A percentile compares a stretch with the other conserved stretches of the same genome.
Evolutionary conservation across 805 yeast genomes (phyloP).

Genomic region (Ogataea haglerorum): DNA sequence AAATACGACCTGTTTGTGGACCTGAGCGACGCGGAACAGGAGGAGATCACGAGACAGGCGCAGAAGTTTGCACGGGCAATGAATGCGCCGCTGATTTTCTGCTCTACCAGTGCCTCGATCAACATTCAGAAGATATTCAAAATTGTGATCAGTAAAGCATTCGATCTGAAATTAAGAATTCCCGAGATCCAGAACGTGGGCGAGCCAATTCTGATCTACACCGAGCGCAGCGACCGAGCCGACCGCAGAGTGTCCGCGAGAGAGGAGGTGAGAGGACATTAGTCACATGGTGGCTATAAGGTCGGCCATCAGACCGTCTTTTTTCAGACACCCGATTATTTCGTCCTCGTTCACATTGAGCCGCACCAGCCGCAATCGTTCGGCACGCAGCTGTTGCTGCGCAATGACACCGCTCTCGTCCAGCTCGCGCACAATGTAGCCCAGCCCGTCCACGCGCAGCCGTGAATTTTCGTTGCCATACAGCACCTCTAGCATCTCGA

Average conservation of each 20-base stretch:
- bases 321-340: conserved; percentile 53
- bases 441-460: conserved; percentile 57
- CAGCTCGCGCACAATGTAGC: conserved; percentile 60
- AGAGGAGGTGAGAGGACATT: neutral
- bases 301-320: conserved; percentile 46
- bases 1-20: conserved; percentile 86
- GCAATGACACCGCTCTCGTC: conserved; percentile 75
- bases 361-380: conserved; percentile 60
- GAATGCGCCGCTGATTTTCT: conserved; percentile 80
- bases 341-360: conserved; percentile 72
- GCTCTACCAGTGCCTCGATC: conserved; percentile 88
- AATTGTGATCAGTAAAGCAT: conserved; percentile 83
- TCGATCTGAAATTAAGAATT: conserved; percentile 75
- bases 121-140: conserved; percentile 93
- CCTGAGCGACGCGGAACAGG: conserved; percentile 74
- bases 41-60: conserved; percentile 78
- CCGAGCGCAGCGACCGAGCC: conserved; percentile 15
- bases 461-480: conserved; percentile 26
- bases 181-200: conserved; percentile 84
- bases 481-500: conserved; percentile 25
- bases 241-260: neutral
- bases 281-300: conserved; percentile 14
- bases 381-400: conserved; percentile 65
- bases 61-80: conserved; percentile 83
- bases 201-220: conserved; percentile 84